phyloP scores from a whole-genome alignment of 108 stramenopile genomes.

The Cyclotella baltica region DNA sequence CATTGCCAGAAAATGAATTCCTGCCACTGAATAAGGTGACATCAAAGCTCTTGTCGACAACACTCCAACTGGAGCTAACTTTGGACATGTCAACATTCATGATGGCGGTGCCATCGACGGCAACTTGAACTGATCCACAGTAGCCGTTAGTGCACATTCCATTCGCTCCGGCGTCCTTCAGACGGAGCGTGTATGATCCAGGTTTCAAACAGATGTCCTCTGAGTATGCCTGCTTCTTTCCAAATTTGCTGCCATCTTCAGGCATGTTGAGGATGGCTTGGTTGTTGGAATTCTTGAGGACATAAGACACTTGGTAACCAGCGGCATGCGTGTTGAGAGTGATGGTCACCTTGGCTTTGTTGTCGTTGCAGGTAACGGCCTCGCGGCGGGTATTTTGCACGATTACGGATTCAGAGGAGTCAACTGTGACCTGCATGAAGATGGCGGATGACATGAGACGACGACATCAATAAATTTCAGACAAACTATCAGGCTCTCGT shows the following conservation, averaged over 20 bases:
- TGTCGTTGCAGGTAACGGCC: constrained; percentile 5
- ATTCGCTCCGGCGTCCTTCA: constrained; percentile 22
- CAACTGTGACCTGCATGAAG: background rate
- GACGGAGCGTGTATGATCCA: constrained; percentile 10
- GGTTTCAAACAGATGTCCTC: constrained; percentile 3
- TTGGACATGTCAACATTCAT: background rate
- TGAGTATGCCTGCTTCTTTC: background rate
- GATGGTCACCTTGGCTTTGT: constrained; percentile 6
- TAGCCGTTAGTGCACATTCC: background rate
- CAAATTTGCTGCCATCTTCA: constrained; percentile 4
- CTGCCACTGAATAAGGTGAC: background rate
- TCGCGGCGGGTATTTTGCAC: constrained; percentile 17
- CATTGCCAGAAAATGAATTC: background rate
- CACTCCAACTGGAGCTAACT: background rate
- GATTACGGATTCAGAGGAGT: background rate
- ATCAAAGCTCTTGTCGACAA: constrained; percentile 1
- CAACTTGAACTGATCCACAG: background rate
- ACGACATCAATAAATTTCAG: background rate
- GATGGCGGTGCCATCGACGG: background rate
- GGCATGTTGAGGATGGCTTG: background rate
- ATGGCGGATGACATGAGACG: background rate
- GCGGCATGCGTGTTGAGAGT: constrained; percentile 19
- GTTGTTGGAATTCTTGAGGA: background rate
- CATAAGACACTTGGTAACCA: constrained; percentile 17
- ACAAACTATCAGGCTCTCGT: background rate